Evolutionary conservation across 768 basidiomycete genomes (phyloP).

Genomic region (Lanmaoa pseudosensibilis): DNA sequence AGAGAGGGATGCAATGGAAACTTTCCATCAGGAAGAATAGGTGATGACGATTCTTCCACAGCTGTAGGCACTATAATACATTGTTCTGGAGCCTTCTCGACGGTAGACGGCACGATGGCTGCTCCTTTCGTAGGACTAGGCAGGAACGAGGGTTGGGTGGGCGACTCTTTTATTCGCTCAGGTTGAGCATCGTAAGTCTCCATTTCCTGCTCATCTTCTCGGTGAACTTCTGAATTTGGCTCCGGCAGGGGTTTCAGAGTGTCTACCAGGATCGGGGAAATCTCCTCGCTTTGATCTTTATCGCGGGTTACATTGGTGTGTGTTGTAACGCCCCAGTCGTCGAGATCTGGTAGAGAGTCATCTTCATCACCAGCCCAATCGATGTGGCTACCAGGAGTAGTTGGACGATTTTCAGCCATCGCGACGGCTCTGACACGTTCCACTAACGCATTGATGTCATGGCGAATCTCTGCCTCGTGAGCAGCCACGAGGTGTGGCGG

Average conservation of each 20-base stretch:
- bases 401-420: conserved; percentile 64
- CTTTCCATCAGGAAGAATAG: conserved; percentile 16
- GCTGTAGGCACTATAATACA: conserved; percentile 14
- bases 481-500: conserved; percentile 53
- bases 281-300: conserved; percentile 40
- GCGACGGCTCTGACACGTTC: conserved; percentile 74
- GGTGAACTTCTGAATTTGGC: conserved; percentile 30
- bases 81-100: conserved; percentile 18
- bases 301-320: conserved; percentile 28
- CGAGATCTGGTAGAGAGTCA: conserved; percentile 72
- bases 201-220: conserved; percentile 24
- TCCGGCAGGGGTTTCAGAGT: conserved; percentile 62
- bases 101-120: not conserved
- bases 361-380: conserved; percentile 92
- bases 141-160: conserved; percentile 6
- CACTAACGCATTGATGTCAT: conserved; percentile 73
- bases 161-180: conserved; percentile 5
- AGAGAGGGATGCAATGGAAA: conserved; percentile 46
- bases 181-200: conserved; percentile 17
- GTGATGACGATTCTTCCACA: conserved; percentile 5
- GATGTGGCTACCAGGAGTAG: conserved; percentile 76
- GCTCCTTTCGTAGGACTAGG: conserved; percentile 7
- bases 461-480: conserved; percentile 49
- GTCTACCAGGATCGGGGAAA: conserved; percentile 69
- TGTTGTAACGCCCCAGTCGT: conserved; percentile 77